phyloP scores from a whole-genome alignment of 2,329 filamentous ascomycete species.

The Helicocarpus griseus region DNA sequence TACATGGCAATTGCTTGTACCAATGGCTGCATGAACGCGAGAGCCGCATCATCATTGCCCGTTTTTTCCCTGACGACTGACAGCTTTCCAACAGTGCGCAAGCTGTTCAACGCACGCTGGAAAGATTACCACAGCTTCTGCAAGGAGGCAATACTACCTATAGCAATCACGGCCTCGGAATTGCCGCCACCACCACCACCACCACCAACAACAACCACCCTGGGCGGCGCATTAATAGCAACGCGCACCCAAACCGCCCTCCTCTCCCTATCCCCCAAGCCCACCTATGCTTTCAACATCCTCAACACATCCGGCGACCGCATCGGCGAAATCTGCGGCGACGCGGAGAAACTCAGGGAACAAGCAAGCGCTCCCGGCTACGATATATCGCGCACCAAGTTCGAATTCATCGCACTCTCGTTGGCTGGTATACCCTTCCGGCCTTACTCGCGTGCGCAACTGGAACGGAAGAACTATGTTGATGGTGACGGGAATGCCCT shows the following conservation, averaged over 20 bases:
- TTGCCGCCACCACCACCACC: background rate
- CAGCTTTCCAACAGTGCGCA: background rate
- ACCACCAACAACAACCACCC: background rate
- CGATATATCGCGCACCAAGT: background rate
- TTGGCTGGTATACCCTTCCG: background rate
- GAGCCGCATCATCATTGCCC: background rate
- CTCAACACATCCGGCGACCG: background rate
- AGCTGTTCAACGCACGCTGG: background rate
- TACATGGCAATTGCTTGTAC: background rate
- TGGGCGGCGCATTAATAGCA: background rate
- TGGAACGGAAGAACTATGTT: background rate
- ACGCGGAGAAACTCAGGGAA: background rate
- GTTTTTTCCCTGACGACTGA: background rate
- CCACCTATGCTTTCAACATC: background rate
- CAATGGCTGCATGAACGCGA: background rate
- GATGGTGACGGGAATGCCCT: background rate
- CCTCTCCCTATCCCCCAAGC: background rate
- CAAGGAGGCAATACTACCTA: background rate
- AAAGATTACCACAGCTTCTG: background rate
- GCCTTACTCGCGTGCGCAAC: background rate
- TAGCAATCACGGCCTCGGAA: background rate
- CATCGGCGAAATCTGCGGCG: background rate
- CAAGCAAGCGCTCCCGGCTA: background rate
- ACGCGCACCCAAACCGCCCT: background rate
- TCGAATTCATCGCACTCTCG: slow-evolving; percentile 1